These are phyloP conservation scores for Obelidium mucronatum DNA, from an alignment of 192 early-diverging fungal species.

Conservation along the genomic window DNA sequence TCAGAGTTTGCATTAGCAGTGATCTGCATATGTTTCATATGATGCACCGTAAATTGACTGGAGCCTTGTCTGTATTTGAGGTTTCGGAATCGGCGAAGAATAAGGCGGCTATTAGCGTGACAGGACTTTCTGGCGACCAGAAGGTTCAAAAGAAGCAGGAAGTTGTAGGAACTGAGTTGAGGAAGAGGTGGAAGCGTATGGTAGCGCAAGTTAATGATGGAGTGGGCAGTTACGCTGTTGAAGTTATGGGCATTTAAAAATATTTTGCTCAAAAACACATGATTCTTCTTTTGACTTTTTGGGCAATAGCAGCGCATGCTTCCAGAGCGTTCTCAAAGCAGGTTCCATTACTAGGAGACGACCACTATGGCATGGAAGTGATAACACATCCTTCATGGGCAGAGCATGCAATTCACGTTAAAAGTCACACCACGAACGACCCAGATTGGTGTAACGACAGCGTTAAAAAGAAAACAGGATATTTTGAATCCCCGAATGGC, in stretches of 20 bases:
- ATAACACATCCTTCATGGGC: neutral
- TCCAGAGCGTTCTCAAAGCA: no score
- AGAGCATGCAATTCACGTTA: neutral
- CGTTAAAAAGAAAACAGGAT: slow-evolving; percentile 16
- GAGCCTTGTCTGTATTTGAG: slow-evolving; percentile 30
- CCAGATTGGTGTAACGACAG: slow-evolving; percentile 21
- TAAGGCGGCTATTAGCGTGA: neutral
- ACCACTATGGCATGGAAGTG: no score
- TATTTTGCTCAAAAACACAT: no score
- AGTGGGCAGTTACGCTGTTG: slow-evolving; percentile 31
- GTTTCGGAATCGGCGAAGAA: neutral
- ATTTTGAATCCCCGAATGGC: slow-evolving; percentile 28
- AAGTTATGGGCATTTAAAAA: slow-evolving; percentile 20
- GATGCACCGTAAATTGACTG: slow-evolving; percentile 27
- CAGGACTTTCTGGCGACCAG: neutral
- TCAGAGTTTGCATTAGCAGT: slow-evolving; percentile 9
- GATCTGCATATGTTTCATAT: slow-evolving; percentile 20
- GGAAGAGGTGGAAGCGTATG: slow-evolving; percentile 40
- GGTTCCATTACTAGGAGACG: no score
- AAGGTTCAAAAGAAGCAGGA: slow-evolving; percentile 28
- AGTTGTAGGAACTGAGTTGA: slow-evolving; percentile 8
- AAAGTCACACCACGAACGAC: neutral
- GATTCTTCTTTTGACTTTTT: no score
- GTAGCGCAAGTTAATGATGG: slow-evolving; percentile 35
- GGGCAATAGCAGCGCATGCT: no score